phyloP scores from a whole-genome alignment of 371 early-diverging fungal species.

The Mucor irregularis region DNA sequence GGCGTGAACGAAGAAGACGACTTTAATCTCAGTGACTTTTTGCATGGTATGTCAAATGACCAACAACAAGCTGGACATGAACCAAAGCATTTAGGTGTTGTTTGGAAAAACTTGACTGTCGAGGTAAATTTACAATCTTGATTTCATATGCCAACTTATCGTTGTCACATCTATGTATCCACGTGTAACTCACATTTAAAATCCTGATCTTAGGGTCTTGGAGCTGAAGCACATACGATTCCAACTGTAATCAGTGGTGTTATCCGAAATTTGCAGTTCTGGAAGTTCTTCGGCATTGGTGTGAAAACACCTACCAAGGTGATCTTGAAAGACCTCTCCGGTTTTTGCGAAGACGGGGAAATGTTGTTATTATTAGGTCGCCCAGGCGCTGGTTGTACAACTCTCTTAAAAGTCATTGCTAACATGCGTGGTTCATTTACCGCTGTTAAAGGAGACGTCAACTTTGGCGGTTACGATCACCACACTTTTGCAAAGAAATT shows the following conservation, averaged over 20 bases:
- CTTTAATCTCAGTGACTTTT: constrained; percentile 37
- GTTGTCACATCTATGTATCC: too few species aligned
- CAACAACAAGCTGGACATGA: constrained; percentile 37
- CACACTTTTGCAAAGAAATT: constrained; percentile 51
- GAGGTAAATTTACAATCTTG: constrained; percentile 18
- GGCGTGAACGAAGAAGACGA: constrained; percentile 20
- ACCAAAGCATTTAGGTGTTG: constrained; percentile 46
- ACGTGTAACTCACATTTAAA: not conserved
- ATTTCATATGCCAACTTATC: not conserved
- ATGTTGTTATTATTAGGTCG: constrained; percentile 74
- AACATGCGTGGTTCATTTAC: constrained; percentile 63
- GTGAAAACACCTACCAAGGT: constrained; percentile 18
- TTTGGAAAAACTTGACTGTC: constrained; percentile 47
- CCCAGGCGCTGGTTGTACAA: constrained; percentile 74
- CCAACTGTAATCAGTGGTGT: constrained; percentile 29
- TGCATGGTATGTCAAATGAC: constrained; percentile 25
- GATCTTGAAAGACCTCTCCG: constrained; percentile 58
- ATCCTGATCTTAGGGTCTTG: constrained; percentile 27
- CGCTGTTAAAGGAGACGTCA: constrained; percentile 51
- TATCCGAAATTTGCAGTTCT: constrained; percentile 23
- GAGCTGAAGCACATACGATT: constrained; percentile 42
- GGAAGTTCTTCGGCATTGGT: constrained; percentile 28
- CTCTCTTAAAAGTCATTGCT: constrained; percentile 63
- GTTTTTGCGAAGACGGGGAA: constrained; percentile 66
- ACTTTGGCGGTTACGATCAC: constrained; percentile 62